Evolutionary conservation across 2,329 filamentous ascomycete genomes (phyloP).

Genomic region (Apiospora arundinis): DNA sequence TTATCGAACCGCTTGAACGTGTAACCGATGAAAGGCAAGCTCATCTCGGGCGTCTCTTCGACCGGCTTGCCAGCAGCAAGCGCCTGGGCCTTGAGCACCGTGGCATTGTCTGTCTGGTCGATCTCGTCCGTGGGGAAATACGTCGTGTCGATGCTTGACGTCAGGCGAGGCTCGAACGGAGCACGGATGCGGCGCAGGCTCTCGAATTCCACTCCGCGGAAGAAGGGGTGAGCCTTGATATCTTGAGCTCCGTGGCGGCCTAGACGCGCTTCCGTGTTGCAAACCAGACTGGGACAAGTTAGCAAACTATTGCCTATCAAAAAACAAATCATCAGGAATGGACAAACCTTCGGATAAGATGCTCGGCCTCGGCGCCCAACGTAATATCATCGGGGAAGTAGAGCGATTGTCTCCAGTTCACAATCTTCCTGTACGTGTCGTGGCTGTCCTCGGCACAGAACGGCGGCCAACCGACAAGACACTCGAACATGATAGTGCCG

Average conservation of each 20-base stretch:
- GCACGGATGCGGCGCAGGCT: constrained; percentile 90
- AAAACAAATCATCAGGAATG: background rate
- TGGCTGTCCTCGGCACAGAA: constrained; percentile 98
- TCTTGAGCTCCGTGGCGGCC: constrained; percentile 87
- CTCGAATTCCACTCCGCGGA: constrained; percentile 95
- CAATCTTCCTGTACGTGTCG: constrained; percentile 98
- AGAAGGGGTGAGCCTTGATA: constrained; percentile 94
- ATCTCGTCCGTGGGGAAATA: constrained; percentile 99
- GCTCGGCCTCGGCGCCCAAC: constrained; percentile 86
- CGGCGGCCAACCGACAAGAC: constrained; percentile 96
- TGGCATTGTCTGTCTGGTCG: constrained; percentile 92
- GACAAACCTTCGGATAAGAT: constrained; percentile 84
- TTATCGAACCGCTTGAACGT: constrained; percentile 96
- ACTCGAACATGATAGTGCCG: constrained; percentile 99
- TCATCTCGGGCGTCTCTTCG: constrained; percentile 91
- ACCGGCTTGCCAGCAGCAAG: constrained; percentile 68
- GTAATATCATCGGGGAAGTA: constrained; percentile 97
- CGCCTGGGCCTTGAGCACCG: constrained; percentile 83
- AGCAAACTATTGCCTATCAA: constrained; percentile 24
- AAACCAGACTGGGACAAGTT: constrained; percentile 73
- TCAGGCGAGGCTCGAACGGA: constrained; percentile 92
- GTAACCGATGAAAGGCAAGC: constrained; percentile 93
- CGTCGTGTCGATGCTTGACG: constrained; percentile 92
- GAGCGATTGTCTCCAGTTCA: constrained; percentile 94
- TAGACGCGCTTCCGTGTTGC: constrained; percentile 90